Conservation (phyloP, 225 moss, liverwort and hornwort species). For the Straminergon stramineum region DNA sequence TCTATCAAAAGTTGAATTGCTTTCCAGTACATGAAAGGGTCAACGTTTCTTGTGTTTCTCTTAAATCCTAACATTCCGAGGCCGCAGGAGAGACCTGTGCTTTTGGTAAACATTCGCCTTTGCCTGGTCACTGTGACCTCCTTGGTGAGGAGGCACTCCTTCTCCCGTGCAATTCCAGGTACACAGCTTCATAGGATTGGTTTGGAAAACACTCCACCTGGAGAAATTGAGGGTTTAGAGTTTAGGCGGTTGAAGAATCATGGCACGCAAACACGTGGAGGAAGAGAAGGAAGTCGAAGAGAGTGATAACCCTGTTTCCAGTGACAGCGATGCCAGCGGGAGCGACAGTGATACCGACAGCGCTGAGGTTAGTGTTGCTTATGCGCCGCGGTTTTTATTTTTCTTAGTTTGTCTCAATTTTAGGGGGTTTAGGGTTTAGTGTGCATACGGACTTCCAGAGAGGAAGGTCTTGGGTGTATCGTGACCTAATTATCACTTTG, state of each 20-base stretch:
- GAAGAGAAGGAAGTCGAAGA: background rate
- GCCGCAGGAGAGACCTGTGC: too few species aligned
- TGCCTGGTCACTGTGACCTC: too few species aligned
- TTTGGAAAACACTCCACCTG: background rate
- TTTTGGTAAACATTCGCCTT: too few species aligned
- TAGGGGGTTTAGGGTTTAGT: background rate
- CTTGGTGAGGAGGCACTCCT: too few species aligned
- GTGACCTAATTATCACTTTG: background rate
- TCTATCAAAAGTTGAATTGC: background rate
- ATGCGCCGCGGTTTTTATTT: too few species aligned
- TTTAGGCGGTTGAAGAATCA: background rate
- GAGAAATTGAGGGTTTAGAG: background rate
- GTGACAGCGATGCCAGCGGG: background rate
- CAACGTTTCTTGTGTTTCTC: background rate
- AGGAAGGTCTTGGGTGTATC: background rate
- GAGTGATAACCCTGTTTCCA: background rate
- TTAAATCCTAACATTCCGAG: background rate
- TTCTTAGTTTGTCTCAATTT: background rate
- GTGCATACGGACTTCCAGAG: background rate
- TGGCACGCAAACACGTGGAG: slow-evolving; percentile 8
- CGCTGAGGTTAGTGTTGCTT: slow-evolving; percentile 9
- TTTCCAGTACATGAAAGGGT: background rate
- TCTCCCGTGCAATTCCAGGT: background rate
- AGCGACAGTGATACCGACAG: slow-evolving; percentile 12
- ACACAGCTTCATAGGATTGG: background rate